phyloP scores from a whole-genome alignment of 306 rosid genomes.

The Cucumis hystrix region DNA sequence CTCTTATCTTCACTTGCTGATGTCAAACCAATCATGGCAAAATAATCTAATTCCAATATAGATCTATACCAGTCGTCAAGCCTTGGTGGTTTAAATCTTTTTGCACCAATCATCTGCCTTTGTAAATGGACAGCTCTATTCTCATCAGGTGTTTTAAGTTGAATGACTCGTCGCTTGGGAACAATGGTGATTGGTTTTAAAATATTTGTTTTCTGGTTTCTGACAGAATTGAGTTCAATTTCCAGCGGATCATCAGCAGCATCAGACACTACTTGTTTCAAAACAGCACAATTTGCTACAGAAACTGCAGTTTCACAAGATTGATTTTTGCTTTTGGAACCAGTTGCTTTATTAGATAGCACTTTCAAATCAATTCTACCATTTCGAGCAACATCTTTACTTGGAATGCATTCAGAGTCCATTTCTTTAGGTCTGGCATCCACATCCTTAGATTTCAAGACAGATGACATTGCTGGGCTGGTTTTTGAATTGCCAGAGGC shows the following conservation, averaged over 20 bases:
- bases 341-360: slow-evolving; percentile 21
- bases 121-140: slow-evolving; percentile 27
- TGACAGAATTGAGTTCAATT: slow-evolving; percentile 43
- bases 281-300: slow-evolving; percentile 17
- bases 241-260: slow-evolving; percentile 41
- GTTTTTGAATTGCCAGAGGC: slow-evolving; percentile 19
- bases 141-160: slow-evolving; percentile 51
- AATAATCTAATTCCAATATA: slow-evolving; percentile 77
- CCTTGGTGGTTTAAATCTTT: slow-evolving; percentile 75
- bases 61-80: slow-evolving; percentile 87
- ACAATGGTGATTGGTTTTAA: slow-evolving; percentile 36
- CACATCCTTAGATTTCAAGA: slow-evolving; percentile 22
- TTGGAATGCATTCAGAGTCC: slow-evolving; percentile 16
- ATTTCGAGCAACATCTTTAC: slow-evolving; percentile 10
- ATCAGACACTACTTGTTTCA: slow-evolving; percentile 29
- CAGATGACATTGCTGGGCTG: slow-evolving; percentile 18
- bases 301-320: slow-evolving; percentile 19
- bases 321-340: slow-evolving; percentile 21
- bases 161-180: slow-evolving; percentile 75
- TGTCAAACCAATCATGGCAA: slow-evolving; percentile 49
- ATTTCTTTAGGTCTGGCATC: slow-evolving; percentile 28
- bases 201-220: slow-evolving; percentile 30
- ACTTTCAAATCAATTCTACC: slow-evolving; percentile 25
- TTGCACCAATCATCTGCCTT: slow-evolving; percentile 41
- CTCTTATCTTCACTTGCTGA: slow-evolving; percentile 49